phyloP scores from a whole-genome alignment of 441 rosid species.

The Populus hybrid region DNA sequence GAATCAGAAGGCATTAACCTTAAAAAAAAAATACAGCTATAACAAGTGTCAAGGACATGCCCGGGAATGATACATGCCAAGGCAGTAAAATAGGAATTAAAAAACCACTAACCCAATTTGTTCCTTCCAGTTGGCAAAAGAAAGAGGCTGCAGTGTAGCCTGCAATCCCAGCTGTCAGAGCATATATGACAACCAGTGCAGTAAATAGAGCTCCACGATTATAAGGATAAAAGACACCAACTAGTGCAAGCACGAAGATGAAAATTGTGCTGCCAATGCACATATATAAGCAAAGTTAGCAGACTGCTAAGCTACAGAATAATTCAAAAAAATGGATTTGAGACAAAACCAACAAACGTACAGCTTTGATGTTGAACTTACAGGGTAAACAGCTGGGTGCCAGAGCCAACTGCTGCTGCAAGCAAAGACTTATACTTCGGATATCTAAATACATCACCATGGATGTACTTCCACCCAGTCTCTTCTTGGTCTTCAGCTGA shows the following conservation, averaged over 20 bases:
- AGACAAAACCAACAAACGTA: not conserved
- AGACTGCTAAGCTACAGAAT: not conserved
- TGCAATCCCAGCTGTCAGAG: conserved; percentile 68
- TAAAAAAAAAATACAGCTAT: not conserved
- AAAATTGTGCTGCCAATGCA: conserved; percentile 43
- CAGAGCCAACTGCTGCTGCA: conserved; percentile 59
- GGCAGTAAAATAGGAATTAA: not conserved
- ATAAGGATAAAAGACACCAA: conserved; percentile 75
- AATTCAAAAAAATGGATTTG: not conserved
- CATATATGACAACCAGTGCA: conserved; percentile 25
- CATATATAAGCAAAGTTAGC: not conserved
- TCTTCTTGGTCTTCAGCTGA: conserved; percentile 69
- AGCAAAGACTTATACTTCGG: conserved; percentile 53
- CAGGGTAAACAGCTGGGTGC: conserved; percentile 62
- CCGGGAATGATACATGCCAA: not conserved
- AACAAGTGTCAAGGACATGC: not conserved
- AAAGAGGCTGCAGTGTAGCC: conserved; percentile 67
- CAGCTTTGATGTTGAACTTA: conserved; percentile 24
- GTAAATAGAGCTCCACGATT: conserved; percentile 75
- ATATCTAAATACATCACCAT: conserved; percentile 63
- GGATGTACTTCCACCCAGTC: conserved; percentile 74
- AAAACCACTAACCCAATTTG: conserved; percentile 45
- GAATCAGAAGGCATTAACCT: not conserved
- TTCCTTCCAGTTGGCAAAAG: conserved; percentile 74
- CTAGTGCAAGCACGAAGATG: conserved; percentile 62